phyloP scores from a whole-genome alignment of 352 stramenopile genomes.

The Phytophthora litchii region DNA sequence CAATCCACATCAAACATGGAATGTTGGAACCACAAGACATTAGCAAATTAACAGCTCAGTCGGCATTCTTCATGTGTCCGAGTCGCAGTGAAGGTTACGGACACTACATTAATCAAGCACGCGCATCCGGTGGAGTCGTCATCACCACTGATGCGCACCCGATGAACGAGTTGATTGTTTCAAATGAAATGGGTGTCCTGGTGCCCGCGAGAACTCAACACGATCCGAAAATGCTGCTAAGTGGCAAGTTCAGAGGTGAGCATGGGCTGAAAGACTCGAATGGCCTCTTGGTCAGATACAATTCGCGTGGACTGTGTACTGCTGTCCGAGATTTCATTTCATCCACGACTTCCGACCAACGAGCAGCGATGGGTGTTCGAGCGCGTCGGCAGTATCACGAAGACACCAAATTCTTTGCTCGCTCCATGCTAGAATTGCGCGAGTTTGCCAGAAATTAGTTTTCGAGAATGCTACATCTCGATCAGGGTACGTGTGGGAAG shows the following conservation, averaged over 20 bases:
- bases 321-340: slow-evolving; percentile 36
- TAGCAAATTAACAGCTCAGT: slow-evolving; percentile 44
- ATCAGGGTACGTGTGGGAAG: too few species aligned
- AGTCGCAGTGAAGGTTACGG: slow-evolving; percentile 59
- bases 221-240: slow-evolving; percentile 20
- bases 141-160: slow-evolving; percentile 47
- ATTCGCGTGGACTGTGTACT: slow-evolving; percentile 17
- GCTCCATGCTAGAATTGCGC: slow-evolving; percentile 36
- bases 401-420: slow-evolving; percentile 47
- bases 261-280: slow-evolving; percentile 22
- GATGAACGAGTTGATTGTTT: slow-evolving; percentile 57
- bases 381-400: slow-evolving; percentile 42
- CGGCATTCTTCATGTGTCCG: slow-evolving; percentile 52
- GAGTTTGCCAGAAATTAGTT: slow-evolving; percentile 17
- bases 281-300: slow-evolving; percentile 11
- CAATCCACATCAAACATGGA: slow-evolving; percentile 27
- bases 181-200: slow-evolving; percentile 44
- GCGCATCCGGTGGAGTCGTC: slow-evolving; percentile 41
- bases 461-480: too few species aligned
- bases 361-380: slow-evolving; percentile 18
- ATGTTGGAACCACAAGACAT: slow-evolving; percentile 39
- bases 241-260: slow-evolving; percentile 20
- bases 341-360: slow-evolving; percentile 28
- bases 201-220: slow-evolving; percentile 9
- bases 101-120: slow-evolving; percentile 65